Evolutionary conservation across 2,329 filamentous ascomycete species (phyloP).

Genomic region (Fusarium musae): DNA sequence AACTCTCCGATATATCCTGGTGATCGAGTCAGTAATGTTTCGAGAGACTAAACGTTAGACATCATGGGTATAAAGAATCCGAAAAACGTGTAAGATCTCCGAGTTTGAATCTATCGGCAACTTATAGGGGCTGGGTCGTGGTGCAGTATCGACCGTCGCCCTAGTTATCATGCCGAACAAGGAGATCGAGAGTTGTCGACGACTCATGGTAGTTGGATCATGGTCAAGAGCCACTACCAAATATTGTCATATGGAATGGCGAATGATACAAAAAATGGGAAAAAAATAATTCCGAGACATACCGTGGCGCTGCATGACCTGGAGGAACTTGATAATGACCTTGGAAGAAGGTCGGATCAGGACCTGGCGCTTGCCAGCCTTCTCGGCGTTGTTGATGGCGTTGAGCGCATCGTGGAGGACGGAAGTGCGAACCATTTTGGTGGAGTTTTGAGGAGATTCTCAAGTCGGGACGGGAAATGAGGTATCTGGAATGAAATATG

Average conservation of each 20-base stretch:
- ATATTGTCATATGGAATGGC: background rate
- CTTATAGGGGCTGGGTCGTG: constrained; percentile 99
- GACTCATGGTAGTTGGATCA: constrained; percentile 13
- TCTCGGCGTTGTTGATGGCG: constrained; percentile 99
- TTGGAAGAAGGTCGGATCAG: constrained; percentile 98
- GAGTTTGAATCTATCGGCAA: constrained; percentile 91
- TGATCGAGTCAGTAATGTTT: constrained; percentile 76
- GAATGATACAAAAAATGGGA: background rate
- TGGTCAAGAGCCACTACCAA: constrained; percentile 2
- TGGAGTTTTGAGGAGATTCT: constrained; percentile 79
- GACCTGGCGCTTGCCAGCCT: constrained; percentile 99
- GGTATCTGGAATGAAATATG: constrained; percentile 65
- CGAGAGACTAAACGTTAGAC: constrained; percentile 94
- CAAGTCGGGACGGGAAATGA: constrained; percentile 74
- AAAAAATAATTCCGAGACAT: constrained; percentile 59
- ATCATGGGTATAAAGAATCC: constrained; percentile 72
- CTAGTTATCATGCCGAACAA: constrained; percentile 99
- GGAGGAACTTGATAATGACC: constrained; percentile 99
- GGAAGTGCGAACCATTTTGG: constrained; percentile 98
- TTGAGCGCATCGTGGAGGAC: constrained; percentile 99
- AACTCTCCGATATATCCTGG: constrained; percentile 99
- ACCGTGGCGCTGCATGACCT: constrained; percentile 99
- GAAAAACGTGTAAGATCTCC: constrained; percentile 98
- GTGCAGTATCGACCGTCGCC: constrained; percentile 80
- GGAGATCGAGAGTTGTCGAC: constrained; percentile 4